Evolutionary conservation across 441 rosid genomes (phyloP).

Genomic region (Pelargonium australe): DNA sequence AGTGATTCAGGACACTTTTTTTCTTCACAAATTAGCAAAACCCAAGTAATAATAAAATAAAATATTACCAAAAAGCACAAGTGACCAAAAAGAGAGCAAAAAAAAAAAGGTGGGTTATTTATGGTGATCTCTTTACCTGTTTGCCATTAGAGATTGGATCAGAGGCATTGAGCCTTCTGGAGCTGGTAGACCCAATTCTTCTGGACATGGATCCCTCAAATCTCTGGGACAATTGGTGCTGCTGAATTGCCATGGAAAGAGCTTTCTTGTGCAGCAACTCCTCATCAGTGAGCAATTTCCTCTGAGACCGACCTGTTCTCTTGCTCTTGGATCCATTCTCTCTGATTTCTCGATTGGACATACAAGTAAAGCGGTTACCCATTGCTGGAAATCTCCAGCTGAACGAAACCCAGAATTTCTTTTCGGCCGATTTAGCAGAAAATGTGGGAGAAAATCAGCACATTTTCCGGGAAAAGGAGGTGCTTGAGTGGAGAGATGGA

Average conservation of each 20-base stretch:
- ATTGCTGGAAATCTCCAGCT: constrained; percentile 20
- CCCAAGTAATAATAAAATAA: neutral
- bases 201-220: constrained; percentile 98
- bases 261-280: constrained; percentile 65
- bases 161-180: constrained; percentile 52
- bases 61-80: neutral
- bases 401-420: constrained; percentile 11
- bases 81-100: constrained; percentile 8
- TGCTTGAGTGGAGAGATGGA: no score
- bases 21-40: neutral
- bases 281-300: constrained; percentile 56
- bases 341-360: constrained; percentile 41
- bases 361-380: constrained; percentile 56
- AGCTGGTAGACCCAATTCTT: constrained; percentile 76
- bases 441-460: no score
- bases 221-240: constrained; percentile 83
- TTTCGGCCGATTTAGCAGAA: neutral
- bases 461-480: no score
- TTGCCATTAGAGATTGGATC: constrained; percentile 67
- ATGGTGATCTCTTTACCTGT: constrained; percentile 36
- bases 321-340: constrained; percentile 53
- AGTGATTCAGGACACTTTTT: neutral
- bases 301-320: constrained; percentile 63
- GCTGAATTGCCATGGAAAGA: constrained; percentile 71
- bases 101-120: neutral